Percentiles rank a stretch among this genome's conserved stretches.
These are phyloP conservation scores for Jacaranda mimosifolia DNA, from an alignment of 257 asterid genomes.

Conservation along the genomic window DNA sequence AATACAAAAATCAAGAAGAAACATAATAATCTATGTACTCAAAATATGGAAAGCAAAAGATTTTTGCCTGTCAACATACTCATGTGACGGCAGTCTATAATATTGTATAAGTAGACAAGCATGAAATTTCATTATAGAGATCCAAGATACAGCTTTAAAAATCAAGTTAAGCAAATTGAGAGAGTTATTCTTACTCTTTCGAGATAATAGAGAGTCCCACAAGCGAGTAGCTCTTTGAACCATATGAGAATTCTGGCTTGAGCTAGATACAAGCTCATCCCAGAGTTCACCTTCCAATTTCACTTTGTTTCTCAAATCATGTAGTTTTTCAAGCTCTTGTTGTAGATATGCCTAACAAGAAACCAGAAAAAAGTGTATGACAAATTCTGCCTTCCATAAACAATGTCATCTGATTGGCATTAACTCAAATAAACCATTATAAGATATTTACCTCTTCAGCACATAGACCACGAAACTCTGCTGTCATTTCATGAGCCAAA, in stretches of 20 bases:
- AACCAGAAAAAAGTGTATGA: constrained; percentile 31
- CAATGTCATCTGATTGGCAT: constrained; percentile 10
- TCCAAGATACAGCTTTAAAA: constrained; percentile 20
- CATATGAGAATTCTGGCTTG: constrained; percentile 98
- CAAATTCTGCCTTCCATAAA: constrained; percentile 26
- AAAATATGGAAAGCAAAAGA: neutral
- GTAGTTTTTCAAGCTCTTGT: constrained; percentile 97
- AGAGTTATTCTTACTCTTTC: constrained; percentile 73
- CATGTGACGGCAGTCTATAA: constrained; percentile 13
- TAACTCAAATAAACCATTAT: constrained; percentile 11
- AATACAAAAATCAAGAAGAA: constrained; percentile 26
- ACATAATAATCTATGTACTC: neutral
- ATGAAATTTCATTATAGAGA: constrained; percentile 12
- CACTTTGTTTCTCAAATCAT: constrained; percentile 92
- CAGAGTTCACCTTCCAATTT: constrained; percentile 96
- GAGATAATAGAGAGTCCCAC: constrained; percentile 98
- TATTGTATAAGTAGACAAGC: constrained; percentile 1
- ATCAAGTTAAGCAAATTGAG: constrained; percentile 27
- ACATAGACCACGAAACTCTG: constrained; percentile 96
- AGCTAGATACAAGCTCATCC: constrained; percentile 99
- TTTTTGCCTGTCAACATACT: constrained; percentile 6
- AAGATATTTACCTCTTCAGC: constrained; percentile 86
- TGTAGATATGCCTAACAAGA: constrained; percentile 87
- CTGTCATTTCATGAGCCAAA: constrained; percentile 99
- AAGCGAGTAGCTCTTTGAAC: constrained; percentile 97